Base-by-base conservation (phyloP, 139 green algal genomes). In the Micractinium conductrix region DNA sequence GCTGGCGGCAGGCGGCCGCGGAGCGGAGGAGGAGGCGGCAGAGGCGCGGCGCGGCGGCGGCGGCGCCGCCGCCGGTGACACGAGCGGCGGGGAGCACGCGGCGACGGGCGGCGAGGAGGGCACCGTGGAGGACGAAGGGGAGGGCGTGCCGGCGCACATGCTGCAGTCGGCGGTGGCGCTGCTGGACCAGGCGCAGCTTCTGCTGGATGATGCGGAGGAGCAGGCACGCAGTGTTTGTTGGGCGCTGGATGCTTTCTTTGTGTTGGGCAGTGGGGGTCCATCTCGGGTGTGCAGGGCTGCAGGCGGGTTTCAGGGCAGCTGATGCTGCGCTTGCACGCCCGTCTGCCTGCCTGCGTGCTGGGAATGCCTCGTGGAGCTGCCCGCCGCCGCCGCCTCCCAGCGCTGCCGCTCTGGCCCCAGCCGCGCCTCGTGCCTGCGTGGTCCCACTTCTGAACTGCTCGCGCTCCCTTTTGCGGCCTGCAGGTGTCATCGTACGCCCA, bases 401-500 rank as follows among this genome's bases (percentile, higher is more conserved):
- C 53, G 53, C 53, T 62, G 53, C 19, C 53, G 8, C 19, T 62
- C 19, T 22, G 5, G 2, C 8, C 53, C 2, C 53, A 4, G 53
- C 53, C 26, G 53, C 2, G 24, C 53, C 53, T 28, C 7, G 8
- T 62, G 53, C 53, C 53, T 2, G 19, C 53, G 26, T 22, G 24
- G 19, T 62, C 8, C 26, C 10, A 21, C 2, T 22, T 62, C 48
- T 19, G 53, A 28, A 4, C 53, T 16, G 53, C 24, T 16, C 8
- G 53, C 19, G 19, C 43, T 62, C 14, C 43, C 30, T 43, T 30
- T 0, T 28, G 10, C 2, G 14, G 19, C 28, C 43, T 71, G n/a
- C 89, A 93, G 86, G 84, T 88, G 33, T 30, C 48, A 0, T 33
- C 60, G 28, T 94, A 91, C 42, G 83, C 83, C 0, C 58, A 73